Evolutionary conservation across 371 early-diverging fungal species (phyloP).

Genomic region (Zychaea mexicana): DNA sequence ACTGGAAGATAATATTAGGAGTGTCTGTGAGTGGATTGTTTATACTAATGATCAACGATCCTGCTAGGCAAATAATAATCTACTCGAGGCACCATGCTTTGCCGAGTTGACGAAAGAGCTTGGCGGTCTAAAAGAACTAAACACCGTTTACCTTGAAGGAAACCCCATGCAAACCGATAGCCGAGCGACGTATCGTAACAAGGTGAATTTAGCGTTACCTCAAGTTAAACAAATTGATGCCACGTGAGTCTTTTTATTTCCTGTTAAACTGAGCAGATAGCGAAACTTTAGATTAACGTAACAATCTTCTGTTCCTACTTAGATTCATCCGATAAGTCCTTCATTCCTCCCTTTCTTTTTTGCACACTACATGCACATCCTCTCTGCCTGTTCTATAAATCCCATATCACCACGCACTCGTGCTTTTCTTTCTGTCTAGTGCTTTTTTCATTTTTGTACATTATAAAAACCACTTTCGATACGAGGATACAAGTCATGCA

Average conservation of each 20-base stretch:
- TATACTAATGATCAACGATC: too few relatives aligned
- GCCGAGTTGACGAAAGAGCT: slow-evolving; percentile 79
- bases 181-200: slow-evolving; percentile 84
- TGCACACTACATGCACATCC: background rate
- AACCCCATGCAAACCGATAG: slow-evolving; percentile 87
- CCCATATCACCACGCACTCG: too few relatives aligned
- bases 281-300: background rate
- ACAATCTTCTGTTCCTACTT: background rate
- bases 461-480: background rate
- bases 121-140: slow-evolving; percentile 58
- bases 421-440: too few relatives aligned
- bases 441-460: slow-evolving; percentile 2
- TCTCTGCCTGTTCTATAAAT: too few relatives aligned
- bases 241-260: slow-evolving; percentile 34
- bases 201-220: slow-evolving; percentile 86
- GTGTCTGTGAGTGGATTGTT: too few relatives aligned
- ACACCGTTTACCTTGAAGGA: slow-evolving; percentile 94
- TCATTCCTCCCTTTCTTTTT: background rate
- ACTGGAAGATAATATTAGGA: too few relatives aligned
- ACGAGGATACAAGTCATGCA: background rate
- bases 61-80: slow-evolving; percentile 78
- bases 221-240: slow-evolving; percentile 94
- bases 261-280: background rate
- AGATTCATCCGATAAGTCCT: background rate
- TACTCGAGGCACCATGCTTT: slow-evolving; percentile 68